These are phyloP conservation scores for Kalanchoe fedtschenkoi DNA, from an alignment of 164 flowering plant genomes.

Conservation along the genomic window DNA sequence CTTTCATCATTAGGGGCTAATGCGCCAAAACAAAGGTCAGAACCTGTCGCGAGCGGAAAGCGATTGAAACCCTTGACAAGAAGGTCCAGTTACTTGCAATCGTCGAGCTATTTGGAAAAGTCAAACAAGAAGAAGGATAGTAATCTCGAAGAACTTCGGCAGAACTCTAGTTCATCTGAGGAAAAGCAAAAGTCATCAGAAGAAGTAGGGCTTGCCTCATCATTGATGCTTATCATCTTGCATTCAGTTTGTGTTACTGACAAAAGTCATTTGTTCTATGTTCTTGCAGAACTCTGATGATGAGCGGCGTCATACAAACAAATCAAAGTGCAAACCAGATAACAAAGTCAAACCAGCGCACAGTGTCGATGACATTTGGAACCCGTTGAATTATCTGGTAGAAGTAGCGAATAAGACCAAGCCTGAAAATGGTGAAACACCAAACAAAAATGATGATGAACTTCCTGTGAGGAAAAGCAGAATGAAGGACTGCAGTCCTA, in stretches of 20 bases:
- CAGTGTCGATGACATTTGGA: slow-evolving; percentile 30
- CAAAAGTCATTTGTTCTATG: background rate
- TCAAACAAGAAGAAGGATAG: slow-evolving; percentile 47
- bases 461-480: slow-evolving; percentile 26
- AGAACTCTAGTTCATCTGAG: slow-evolving; percentile 42
- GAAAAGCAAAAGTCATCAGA: background rate
- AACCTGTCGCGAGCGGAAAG: slow-evolving; percentile 63
- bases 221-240: too few species aligned
- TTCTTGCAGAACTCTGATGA: background rate
- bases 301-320: slow-evolving; percentile 7
- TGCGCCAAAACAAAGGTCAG: slow-evolving; percentile 47
- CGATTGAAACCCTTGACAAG: slow-evolving; percentile 59
- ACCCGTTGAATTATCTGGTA: slow-evolving; percentile 75
- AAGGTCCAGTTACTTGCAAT: slow-evolving; percentile 41
- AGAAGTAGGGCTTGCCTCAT: background rate
- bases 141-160: slow-evolving; percentile 29
- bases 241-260: too few species aligned
- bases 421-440: slow-evolving; percentile 28
- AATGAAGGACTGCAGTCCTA: slow-evolving; percentile 30
- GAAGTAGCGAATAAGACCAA: slow-evolving; percentile 90
- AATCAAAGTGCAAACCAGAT: slow-evolving; percentile 28
- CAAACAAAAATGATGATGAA: slow-evolving; percentile 18
- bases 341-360: slow-evolving; percentile 44
- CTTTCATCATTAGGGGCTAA: slow-evolving; percentile 57
- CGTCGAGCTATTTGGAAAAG: slow-evolving; percentile 38